Percentiles rank a stretch among this genome's conserved stretches.
Conservation (phyloP, 495 filamentous ascomycete genomes). For the Aspergillus nanangensis region DNA sequence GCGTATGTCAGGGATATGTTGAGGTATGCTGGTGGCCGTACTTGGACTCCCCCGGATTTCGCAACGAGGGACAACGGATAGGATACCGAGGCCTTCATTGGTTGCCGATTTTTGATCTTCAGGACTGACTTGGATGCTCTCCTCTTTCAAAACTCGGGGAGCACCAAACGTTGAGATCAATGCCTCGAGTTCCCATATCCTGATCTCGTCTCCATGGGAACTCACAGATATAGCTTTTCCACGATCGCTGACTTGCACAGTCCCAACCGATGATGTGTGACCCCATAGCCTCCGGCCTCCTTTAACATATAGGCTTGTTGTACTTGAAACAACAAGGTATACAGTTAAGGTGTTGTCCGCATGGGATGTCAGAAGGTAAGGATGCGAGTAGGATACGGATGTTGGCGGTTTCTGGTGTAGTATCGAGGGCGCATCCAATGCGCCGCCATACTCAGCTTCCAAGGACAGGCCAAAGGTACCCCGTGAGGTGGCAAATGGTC, state of each 20-base stretch:
- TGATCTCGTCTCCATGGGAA: constrained; percentile 74
- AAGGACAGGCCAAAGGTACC: too few relatives aligned
- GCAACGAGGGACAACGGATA: constrained; percentile 10
- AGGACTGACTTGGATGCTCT: constrained; percentile 52
- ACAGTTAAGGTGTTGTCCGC: constrained; percentile 90
- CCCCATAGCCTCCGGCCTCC: constrained; percentile 81
- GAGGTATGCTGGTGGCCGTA: background rate
- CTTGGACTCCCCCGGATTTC: background rate
- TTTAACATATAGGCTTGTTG: constrained; percentile 62
- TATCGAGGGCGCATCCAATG: constrained; percentile 25
- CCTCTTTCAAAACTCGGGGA: constrained; percentile 37
- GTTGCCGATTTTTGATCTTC: constrained; percentile 20
- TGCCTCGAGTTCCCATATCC: constrained; percentile 92
- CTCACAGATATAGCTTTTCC: constrained; percentile 92
- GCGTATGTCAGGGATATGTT: constrained; percentile 22
- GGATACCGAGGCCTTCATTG: constrained; percentile 8
- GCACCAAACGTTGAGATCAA: constrained; percentile 47
- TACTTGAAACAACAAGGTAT: constrained; percentile 75
- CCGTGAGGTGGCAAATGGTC: constrained; percentile 30
- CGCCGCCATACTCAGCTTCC: background rate
- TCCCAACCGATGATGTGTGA: constrained; percentile 86
- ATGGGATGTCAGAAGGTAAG: constrained; percentile 84
- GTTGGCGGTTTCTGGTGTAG: constrained; percentile 52
- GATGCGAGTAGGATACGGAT: constrained; percentile 81
- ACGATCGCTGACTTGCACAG: constrained; percentile 77